Percentiles rank a stretch among this genome's conserved stretches.
Evolutionary conservation across 192 early-diverging fungal species (phyloP).

Genomic region (Backusella tuberculispora): DNA sequence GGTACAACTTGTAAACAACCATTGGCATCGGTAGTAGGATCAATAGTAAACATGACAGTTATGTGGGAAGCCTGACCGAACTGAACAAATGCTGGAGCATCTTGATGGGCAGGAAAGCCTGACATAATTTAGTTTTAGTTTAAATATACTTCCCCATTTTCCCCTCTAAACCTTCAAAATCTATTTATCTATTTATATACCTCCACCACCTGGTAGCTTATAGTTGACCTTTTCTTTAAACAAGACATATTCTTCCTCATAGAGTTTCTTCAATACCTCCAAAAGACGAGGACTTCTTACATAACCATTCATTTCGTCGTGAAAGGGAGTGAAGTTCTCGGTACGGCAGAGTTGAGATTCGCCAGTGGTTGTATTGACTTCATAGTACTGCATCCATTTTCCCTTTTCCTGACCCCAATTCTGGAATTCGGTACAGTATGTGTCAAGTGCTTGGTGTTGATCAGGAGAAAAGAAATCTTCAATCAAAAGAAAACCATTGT

Average conservation of each 20-base stretch:
- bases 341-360: constrained; percentile 61
- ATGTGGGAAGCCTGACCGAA: constrained; percentile 57
- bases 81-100: constrained; percentile 65
- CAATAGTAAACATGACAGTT: constrained; percentile 61
- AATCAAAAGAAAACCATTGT: constrained; percentile 59
- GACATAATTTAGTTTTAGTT: not conserved
- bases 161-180: too few species aligned
- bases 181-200: not conserved
- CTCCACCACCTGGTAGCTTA: constrained; percentile 61
- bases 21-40: constrained; percentile 57
- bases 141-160: not conserved
- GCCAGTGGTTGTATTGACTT: constrained; percentile 49
- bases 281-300: constrained; percentile 52
- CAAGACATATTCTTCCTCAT: constrained; percentile 55
- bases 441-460: constrained; percentile 47
- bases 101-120: constrained; percentile 64
- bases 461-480: constrained; percentile 55
- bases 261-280: constrained; percentile 52
- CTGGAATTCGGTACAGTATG: constrained; percentile 48
- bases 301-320: constrained; percentile 43
- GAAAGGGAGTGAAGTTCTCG: constrained; percentile 64
- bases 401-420: constrained; percentile 56
- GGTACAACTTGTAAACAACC: constrained; percentile 63
- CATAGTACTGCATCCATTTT: constrained; percentile 73
- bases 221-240: constrained; percentile 71